These are phyloP conservation scores for Monascus ruber DNA, from an alignment of 2,329 filamentous ascomycete species.

Conservation along the genomic window DNA sequence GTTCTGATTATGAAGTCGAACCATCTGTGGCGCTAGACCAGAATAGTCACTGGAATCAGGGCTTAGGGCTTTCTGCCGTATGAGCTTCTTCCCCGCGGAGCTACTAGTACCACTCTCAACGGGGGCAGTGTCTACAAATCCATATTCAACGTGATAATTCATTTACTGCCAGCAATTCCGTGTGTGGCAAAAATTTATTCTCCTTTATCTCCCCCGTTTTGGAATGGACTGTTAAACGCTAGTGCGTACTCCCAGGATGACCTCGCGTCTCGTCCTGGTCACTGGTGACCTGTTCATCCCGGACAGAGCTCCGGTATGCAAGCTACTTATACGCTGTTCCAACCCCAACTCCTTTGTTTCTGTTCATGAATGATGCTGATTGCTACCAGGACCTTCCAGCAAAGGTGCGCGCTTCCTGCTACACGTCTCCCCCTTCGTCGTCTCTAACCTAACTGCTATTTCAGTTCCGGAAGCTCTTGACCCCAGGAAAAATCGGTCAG, in stretches of 20 bases:
- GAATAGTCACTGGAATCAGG: conserved; percentile 1
- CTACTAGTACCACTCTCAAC: too few relatives aligned
- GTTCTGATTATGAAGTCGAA: too few relatives aligned
- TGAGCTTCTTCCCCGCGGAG: neutral
- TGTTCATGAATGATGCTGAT: neutral
- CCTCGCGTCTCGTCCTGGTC: conserved; percentile 81
- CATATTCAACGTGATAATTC: too few relatives aligned
- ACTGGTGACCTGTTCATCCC: conserved; percentile 92
- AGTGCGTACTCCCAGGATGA: conserved; percentile 37
- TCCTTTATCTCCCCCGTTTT: conserved; percentile 1
- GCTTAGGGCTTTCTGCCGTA: conserved; percentile 5
- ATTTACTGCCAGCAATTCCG: too few relatives aligned
- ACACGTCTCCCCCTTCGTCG: conserved; percentile 1
- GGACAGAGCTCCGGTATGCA: conserved; percentile 64
- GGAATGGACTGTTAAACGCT: conserved; percentile 19
- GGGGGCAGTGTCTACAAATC: too few relatives aligned
- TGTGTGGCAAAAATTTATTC: too few relatives aligned
- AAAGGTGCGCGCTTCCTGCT: conserved; percentile 50
- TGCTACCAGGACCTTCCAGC: conserved; percentile 60
- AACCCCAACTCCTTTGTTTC: neutral
- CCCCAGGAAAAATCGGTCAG: conserved; percentile 72
- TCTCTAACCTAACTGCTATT: conserved; percentile 4
- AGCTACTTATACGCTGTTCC: conserved; percentile 3
- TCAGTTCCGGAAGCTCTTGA: conserved; percentile 76
- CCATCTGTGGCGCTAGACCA: neutral